Evolutionary conservation across 768 basidiomycete species (phyloP), one percentile per base, ranked within the genome.

Genomic region (Suillus fuscotomentosus): DNA sequence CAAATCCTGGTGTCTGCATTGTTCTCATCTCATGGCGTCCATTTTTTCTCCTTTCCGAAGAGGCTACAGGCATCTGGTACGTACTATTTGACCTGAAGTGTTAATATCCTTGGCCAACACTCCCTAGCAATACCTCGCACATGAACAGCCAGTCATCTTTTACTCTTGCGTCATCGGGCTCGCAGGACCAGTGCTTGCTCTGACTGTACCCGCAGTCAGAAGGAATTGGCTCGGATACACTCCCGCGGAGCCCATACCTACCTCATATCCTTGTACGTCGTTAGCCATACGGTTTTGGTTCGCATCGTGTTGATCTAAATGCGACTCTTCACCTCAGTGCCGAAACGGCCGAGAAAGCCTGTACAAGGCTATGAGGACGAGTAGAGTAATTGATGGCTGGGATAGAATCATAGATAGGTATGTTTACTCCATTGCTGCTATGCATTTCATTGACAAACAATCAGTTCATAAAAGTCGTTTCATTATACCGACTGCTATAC

Each of bases 101-200:
- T 22, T n/a, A 39, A n/a, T 31, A 31, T 17, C 51, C 42, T 63
- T 24, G 15, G 17, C 31, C n/a, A 24, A 11, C 24, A 43, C 22
- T 36, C 36, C 34, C 11, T 60, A 96, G 94, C 92, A 94, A 94
- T 86, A 90, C 55, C 86, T 89, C 70, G 93, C 94, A 43, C 94
- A 97, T 78, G 94, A 97, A 78, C 87, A 85, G 71, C 94, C 94
- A 36, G 91, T 94, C 75, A 86, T 95, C 75, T 95, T 95, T 82
- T 97, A 88, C 78, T 94, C 94, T 13, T 82, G 88, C 73, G 76
- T 88, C 56, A 78, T 97, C 63, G 94, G 94, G 60, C 70, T 80
- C 63, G 82, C 88, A 70, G 94, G 94, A 2, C 94, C 94, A 13
- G 79, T 89, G 31, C 78, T 94, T 76, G 88, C 88, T 50, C 68